Evolutionary conservation across 2,329 filamentous ascomycete genomes (phyloP).

Genomic region (Aspergillus ochraceus): DNA sequence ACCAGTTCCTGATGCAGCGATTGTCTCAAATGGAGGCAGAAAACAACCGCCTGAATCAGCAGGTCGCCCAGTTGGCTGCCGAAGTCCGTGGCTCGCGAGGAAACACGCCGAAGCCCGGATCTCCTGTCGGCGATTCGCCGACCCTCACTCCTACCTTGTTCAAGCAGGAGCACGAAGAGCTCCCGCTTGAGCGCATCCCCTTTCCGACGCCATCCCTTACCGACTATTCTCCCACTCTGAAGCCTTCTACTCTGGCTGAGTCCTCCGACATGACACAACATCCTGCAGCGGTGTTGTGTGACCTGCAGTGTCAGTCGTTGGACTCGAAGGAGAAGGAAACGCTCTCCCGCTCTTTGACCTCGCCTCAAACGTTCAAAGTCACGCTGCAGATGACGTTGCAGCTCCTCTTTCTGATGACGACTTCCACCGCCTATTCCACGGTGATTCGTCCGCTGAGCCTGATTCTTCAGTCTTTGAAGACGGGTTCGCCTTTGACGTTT

Average conservation of each 20-base stretch:
- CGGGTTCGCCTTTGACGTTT: conserved; percentile 72
- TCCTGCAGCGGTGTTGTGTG: conserved; percentile 99
- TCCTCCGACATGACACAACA: conserved; percentile 97
- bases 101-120: conserved; percentile 38
- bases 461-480: conserved; percentile 76
- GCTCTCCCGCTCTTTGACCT: conserved; percentile 43
- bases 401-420: conserved; percentile 67
- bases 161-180: conserved; percentile 46
- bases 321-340: conserved; percentile 53
- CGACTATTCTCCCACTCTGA: conserved; percentile 42
- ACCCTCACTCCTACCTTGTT: conserved; percentile 43
- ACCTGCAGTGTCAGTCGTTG: conserved; percentile 99
- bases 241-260: conserved; percentile 49
- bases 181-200: conserved; percentile 41
- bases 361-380: conserved; percentile 39
- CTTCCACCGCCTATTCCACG: conserved; percentile 61
- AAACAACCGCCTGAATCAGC: conserved; percentile 50
- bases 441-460: conserved; percentile 67
- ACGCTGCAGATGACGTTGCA: conserved; percentile 62
- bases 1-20: conserved; percentile 67
- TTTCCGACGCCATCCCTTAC: conserved; percentile 40
- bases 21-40: conserved; percentile 61
- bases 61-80: conserved; percentile 52
- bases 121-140: conserved; percentile 35
- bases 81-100: conserved; percentile 45